phyloP scores from a whole-genome alignment of 495 filamentous ascomycete genomes.

The Pseudevernia furfuracea region DNA sequence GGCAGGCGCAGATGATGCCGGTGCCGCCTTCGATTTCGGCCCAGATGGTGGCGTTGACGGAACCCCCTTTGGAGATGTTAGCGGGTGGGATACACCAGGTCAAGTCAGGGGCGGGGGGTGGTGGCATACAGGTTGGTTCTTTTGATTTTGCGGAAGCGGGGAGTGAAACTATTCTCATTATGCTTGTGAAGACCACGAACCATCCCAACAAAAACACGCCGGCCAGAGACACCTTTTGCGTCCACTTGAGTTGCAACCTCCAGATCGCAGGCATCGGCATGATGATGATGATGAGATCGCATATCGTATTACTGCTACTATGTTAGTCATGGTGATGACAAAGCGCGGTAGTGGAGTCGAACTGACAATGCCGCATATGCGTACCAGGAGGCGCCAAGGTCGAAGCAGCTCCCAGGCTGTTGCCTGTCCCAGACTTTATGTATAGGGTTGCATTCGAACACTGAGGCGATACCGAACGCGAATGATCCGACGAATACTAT shows the following conservation, averaged over 20 bases:
- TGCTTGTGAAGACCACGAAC: constrained; percentile 2
- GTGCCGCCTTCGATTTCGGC: constrained; percentile 10
- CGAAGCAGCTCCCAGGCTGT: not conserved
- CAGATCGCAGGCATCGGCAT: constrained; percentile 43
- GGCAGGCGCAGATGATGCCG: constrained; percentile 9
- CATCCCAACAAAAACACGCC: constrained; percentile 39
- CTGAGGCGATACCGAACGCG: not conserved
- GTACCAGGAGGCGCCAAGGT: constrained; percentile 4
- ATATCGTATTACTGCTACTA: constrained; percentile 39
- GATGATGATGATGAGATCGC: constrained; percentile 42
- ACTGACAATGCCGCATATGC: constrained; percentile 5
- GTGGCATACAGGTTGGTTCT: not conserved
- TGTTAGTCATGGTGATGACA: no score
- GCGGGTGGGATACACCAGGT: not conserved
- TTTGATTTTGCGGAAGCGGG: not conserved
- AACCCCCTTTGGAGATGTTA: not conserved
- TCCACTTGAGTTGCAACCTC: constrained; percentile 37
- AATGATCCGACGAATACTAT: not conserved
- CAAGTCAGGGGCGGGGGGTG: not conserved
- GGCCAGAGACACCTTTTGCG: constrained; percentile 40
- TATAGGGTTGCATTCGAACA: constrained; percentile 9
- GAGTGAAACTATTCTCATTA: constrained; percentile 4
- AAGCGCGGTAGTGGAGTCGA: no score
- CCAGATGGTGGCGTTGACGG: constrained; percentile 7
- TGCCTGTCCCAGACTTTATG: constrained; percentile 1